These are phyloP conservation scores for Blastobotrys parvus DNA, from an alignment of 805 yeast genomes.

Conservation along the genomic window DNA sequence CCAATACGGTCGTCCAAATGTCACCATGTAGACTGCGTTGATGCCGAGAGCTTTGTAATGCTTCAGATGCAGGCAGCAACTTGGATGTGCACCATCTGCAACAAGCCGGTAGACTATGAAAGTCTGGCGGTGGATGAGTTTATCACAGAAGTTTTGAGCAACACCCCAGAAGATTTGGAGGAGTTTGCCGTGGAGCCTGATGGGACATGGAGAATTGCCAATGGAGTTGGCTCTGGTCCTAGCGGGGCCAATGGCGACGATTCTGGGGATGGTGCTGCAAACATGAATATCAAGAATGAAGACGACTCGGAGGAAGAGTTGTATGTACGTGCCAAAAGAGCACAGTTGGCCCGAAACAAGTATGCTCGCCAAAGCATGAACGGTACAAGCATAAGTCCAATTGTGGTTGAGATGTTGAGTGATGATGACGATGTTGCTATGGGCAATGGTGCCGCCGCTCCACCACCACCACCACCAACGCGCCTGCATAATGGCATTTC, in stretches of 20 bases:
- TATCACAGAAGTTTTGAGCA: slow-evolving; percentile 49
- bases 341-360: not conserved
- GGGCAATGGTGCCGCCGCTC: no score
- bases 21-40: slow-evolving; percentile 82
- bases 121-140: slow-evolving; percentile 71
- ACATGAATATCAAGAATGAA: slow-evolving; percentile 3
- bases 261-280: slow-evolving; percentile 1
- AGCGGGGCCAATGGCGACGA: not conserved
- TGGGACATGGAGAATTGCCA: slow-evolving; percentile 58
- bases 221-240: slow-evolving; percentile 17
- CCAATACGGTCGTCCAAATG: slow-evolving; percentile 71
- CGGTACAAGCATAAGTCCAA: not conserved
- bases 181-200: slow-evolving; percentile 58
- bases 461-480: no score
- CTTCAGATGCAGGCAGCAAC: slow-evolving; percentile 73
- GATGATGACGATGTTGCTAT: no score
- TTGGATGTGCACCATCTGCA: slow-evolving; percentile 87
- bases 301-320: slow-evolving; percentile 7
- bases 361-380: not conserved
- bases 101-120: slow-evolving; percentile 39
- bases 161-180: slow-evolving; percentile 49
- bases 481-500: no score
- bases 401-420: slow-evolving; percentile 1
- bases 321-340: not conserved
- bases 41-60: slow-evolving; percentile 62